Conservation (phyloP, 2,329 filamentous ascomycete species). For the Macrophomina pseudophaseolina region DNA sequence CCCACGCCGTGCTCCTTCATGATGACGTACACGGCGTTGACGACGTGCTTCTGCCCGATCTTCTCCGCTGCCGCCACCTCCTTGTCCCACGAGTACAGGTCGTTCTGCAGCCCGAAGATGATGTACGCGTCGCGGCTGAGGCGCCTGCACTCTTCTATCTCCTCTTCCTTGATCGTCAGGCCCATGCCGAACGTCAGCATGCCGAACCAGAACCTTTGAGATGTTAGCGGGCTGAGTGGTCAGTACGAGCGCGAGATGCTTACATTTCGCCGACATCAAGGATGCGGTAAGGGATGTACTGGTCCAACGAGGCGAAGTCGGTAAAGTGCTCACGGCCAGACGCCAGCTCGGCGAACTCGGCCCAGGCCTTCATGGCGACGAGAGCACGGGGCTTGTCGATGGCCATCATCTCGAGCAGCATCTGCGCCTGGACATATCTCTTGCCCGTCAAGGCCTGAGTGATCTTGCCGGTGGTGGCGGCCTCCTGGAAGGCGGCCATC, state of each 20-base stretch:
- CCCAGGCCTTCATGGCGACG: constrained; percentile 31
- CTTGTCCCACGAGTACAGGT: constrained; percentile 48
- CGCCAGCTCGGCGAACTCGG: constrained; percentile 28
- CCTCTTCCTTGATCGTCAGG: constrained; percentile 45
- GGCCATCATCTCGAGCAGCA: constrained; percentile 29
- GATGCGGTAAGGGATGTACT: constrained; percentile 31
- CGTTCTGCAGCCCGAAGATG: constrained; percentile 45
- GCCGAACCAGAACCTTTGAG: constrained; percentile 42
- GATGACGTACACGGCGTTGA: constrained; percentile 49
- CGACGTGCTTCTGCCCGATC: constrained; percentile 36
- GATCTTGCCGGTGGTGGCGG: constrained; percentile 2
- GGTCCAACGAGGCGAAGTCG: constrained; percentile 29
- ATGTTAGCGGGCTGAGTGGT: background rate
- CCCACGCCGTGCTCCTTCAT: constrained; percentile 43
- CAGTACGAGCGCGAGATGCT: constrained; percentile 1
- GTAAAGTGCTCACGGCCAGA: constrained; percentile 11
- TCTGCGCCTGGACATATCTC: constrained; percentile 30
- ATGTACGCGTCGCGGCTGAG: constrained; percentile 35
- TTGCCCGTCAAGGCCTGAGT: background rate
- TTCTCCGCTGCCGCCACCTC: constrained; percentile 36
- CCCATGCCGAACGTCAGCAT: constrained; percentile 45
- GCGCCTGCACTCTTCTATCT: constrained; percentile 37
- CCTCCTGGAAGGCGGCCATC: constrained; percentile 31
- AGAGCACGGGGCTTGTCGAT: constrained; percentile 31
- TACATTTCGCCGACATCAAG: constrained; percentile 32